Evolutionary conservation across 805 yeast genomes (phyloP), one percentile per base, ranked within the genome.

Genomic region (Starmera quercuum): DNA sequence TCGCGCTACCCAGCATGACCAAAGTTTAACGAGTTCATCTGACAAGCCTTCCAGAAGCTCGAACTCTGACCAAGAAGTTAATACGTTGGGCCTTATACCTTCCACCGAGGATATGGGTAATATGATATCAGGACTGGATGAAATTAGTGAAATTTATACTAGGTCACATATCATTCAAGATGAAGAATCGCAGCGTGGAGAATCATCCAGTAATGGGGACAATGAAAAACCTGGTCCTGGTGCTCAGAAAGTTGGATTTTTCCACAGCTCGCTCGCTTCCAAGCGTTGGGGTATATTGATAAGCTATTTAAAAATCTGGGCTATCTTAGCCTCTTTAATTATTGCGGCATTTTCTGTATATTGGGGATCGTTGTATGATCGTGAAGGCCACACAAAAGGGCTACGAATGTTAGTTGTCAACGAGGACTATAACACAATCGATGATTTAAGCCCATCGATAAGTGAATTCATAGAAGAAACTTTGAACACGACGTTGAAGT

Each of bases 401-500:
- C 40, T 62, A 18, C 43, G 47, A 21, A 47, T 55, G 44, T 38
- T 61, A 19, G 54, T 59, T 16, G 54, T 62, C 11, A 43, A 58
- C 23, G 61, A 58, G 31, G 66, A 61, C 36, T 55, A 48, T 22
- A 38, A 44, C 7, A 31, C 36, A 5, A 17, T 40, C 18, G 61
- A 39, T 16, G 46, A 39, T n/a, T 24, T 26, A 22, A 15, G 44
- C n/a, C 40, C 49, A 23, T 16, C 35, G 7, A 38, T 57, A 29
- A 46, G 55, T 18, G 39, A 58, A 6, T 65, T 66, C 41, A 46
- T 72, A 15, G 29, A 42, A 14, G 33, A 62, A 13, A 48, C 56
- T 26, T 61, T 78, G 11, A 66, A 63, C 38, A 65, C 63, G 40
- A 61, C n/a, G 73, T 63, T 41, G 73, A 81, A 80, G 63, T 14